Base-by-base conservation (phyloP, 441 rosid genomes). In the Francoa sonchifolia region DNA sequence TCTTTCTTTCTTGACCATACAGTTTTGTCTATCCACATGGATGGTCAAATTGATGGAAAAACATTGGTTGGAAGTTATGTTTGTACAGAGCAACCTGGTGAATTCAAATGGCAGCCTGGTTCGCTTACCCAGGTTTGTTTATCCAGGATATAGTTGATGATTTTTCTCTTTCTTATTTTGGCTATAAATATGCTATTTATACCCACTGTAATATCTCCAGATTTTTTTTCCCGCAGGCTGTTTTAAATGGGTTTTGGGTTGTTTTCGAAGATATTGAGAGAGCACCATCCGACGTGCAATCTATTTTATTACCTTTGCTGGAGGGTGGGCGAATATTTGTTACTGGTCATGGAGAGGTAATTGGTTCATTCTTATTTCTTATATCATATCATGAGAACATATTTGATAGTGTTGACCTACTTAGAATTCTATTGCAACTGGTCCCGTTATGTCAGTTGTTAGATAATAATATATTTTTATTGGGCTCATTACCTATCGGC, bases 61-160 rank as follows among this genome's bases (percentile, higher is more conserved):
- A 84, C 92, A 14, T 65, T 92, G 74, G 58, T 87, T 58, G 97
- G 99, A 40, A 81, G 74, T 55, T 92, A 81, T 61, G 89, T 84
- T 44, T 92, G 92, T 68, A 67, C 87, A 36, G 97, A 92, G 60
- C 81, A 77, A 76, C 97, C 95, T 45, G 99, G 97, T 47, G 94
- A 87, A 69, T 87, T 92, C 68, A 81, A 65, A 68, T 92, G 99
- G 97, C 99, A 87, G 50, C 94, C 86, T 52, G 99, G 99, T 19
- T 79, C 95, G 11, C 92, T 87, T 55, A 71, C 86, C 20, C 99
- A 92, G 94, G 99, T 92, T 55, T 54, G 32, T 42, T 42, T 55
- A 5, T 15, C 10, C 2, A 8, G 17, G 20, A 21, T 16, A 18
- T 37, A 46, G 21, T 26, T 9, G 39, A 2, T 32, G 52, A 15